Conservation (phyloP, 176 grass and related monocot species). For the Zizania latifolia region DNA sequence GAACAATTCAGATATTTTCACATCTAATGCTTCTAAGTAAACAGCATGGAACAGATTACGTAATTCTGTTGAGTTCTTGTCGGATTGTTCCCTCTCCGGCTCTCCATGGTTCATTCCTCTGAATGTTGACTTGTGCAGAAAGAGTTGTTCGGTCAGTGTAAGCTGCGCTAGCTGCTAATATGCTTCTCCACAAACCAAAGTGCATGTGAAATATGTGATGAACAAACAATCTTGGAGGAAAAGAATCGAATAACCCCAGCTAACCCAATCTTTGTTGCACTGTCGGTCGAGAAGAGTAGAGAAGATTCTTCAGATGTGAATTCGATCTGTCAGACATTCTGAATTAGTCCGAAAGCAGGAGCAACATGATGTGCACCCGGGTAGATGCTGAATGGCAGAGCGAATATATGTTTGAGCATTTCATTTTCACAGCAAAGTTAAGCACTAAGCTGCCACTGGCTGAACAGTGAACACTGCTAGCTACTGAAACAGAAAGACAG, state of each 20-base stretch:
- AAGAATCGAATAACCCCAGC: conserved; percentile 14
- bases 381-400: neutral
- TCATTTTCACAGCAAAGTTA: neutral
- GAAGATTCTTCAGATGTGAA: conserved; percentile 12
- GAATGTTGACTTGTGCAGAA: neutral
- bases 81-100: neutral
- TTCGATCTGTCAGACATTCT: neutral
- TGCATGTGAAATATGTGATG: neutral
- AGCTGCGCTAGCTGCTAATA: neutral
- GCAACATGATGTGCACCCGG: neutral
- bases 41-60: neutral
- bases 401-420: neutral
- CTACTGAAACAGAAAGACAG: neutral
- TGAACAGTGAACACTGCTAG: too few relatives aligned
- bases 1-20: too few relatives aligned
- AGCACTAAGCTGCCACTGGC: neutral
- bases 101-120: neutral
- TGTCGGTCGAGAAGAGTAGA: conserved; percentile 12
- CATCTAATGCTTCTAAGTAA: neutral
- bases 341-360: neutral
- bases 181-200: neutral
- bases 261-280: neutral
- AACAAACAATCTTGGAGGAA: neutral
- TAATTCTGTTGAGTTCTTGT: neutral
- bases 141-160: neutral